Evolutionary conservation across 1,139 yeast species (phyloP).

Genomic region (Meyerozyma athensensis): DNA sequence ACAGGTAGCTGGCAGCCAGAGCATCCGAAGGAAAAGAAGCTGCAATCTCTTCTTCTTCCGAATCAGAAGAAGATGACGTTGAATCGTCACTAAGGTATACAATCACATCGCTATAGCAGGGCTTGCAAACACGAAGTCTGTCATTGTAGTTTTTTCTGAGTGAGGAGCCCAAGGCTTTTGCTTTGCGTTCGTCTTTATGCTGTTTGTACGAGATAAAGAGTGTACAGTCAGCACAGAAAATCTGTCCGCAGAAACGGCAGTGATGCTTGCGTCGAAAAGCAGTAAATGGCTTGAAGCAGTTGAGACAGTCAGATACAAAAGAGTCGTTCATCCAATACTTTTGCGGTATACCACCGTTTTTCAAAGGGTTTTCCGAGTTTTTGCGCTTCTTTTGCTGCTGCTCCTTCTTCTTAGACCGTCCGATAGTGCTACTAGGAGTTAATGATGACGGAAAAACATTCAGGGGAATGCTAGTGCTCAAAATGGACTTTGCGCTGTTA

Average conservation of each 20-base stretch:
- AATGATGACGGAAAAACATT: conserved; percentile 29
- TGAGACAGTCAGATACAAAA: conserved; percentile 74
- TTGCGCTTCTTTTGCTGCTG: conserved; percentile 29
- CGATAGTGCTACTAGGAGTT: conserved; percentile 20
- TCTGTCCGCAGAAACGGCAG: conserved; percentile 94
- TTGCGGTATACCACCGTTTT: conserved; percentile 50
- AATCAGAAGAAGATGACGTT: conserved; percentile 21
- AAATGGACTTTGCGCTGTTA: conserved; percentile 37
- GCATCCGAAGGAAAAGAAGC: conserved; percentile 8
- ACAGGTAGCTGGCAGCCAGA: conserved; percentile 20
- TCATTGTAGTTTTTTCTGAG: conserved; percentile 43
- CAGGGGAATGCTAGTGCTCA: conserved; percentile 24
- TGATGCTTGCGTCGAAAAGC: conserved; percentile 89
- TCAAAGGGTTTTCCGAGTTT: conserved; percentile 42
- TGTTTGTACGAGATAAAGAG: conserved; percentile 69
- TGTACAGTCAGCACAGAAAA: conserved; percentile 88
- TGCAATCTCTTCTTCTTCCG: conserved; percentile 14
- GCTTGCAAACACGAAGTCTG: conserved; percentile 71
- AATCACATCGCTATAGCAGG: conserved; percentile 69
- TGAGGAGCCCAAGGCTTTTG: conserved; percentile 8
- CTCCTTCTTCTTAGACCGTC: conserved; percentile 14
- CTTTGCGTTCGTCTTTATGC: conserved; percentile 43
- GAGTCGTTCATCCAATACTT: conserved; percentile 94
- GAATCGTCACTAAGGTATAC: conserved; percentile 65
- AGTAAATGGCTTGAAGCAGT: conserved; percentile 69